Percentiles rank a stretch among this genome's conserved stretches.
Evolutionary conservation across 495 filamentous ascomycete genomes (phyloP).

Genomic region (Podospora didyma): DNA sequence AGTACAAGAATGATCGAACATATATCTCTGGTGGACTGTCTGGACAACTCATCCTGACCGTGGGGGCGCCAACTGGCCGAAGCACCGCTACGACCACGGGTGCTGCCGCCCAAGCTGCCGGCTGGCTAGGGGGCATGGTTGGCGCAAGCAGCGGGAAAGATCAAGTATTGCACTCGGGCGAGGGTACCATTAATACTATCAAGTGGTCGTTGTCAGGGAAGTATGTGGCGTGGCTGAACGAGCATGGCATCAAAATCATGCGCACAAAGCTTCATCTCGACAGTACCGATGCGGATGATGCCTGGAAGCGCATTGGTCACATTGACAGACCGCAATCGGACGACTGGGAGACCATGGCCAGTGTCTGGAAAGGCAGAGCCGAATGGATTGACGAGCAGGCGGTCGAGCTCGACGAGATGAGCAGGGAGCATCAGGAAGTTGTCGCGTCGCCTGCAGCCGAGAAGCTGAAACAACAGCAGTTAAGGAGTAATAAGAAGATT

Average conservation of each 20-base stretch:
- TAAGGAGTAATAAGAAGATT: slow-evolving; percentile 40
- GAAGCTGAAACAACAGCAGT: slow-evolving; percentile 41
- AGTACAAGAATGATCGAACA: slow-evolving; percentile 80
- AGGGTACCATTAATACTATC: slow-evolving; percentile 84
- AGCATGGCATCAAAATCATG: slow-evolving; percentile 97
- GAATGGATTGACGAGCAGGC: slow-evolving; percentile 88
- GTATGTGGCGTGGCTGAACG: slow-evolving; percentile 92
- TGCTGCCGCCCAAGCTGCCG: slow-evolving; percentile 72
- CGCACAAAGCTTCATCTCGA: slow-evolving; percentile 81
- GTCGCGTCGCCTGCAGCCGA: slow-evolving; percentile 40
- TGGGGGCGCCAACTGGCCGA: slow-evolving; percentile 70
- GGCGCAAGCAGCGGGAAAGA: slow-evolving; percentile 78
- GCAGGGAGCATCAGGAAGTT: slow-evolving; percentile 31
- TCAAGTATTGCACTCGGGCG: slow-evolving; percentile 83
- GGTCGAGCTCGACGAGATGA: slow-evolving; percentile 55
- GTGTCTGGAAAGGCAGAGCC: slow-evolving; percentile 83
- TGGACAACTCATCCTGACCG: slow-evolving; percentile 85
- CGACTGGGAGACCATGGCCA: slow-evolving; percentile 90
- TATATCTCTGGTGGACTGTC: slow-evolving; percentile 90
- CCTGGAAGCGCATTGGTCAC: slow-evolving; percentile 95
- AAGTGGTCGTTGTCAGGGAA: slow-evolving; percentile 89
- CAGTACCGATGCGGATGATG: slow-evolving; percentile 67
- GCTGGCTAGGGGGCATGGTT: slow-evolving; percentile 87
- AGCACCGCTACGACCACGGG: slow-evolving; percentile 78
- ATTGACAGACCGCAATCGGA: slow-evolving; percentile 75